Conservation (phyloP, 2,329 filamentous ascomycete genomes). For the Colletotrichum tamarilloi region DNA sequence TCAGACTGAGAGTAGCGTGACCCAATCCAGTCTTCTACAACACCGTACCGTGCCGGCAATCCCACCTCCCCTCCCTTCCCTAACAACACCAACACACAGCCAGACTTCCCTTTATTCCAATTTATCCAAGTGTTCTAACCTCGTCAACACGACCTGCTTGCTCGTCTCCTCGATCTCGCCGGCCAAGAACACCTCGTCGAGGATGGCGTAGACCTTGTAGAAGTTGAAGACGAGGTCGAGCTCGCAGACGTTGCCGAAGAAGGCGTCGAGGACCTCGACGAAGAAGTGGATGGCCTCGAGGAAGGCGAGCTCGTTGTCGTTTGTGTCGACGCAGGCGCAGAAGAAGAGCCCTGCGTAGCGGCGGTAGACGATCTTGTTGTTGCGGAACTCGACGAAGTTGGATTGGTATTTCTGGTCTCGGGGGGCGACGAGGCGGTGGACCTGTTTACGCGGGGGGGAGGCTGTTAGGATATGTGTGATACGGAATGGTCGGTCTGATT, state of each 20-base stretch:
- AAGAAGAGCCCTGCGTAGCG: constrained; percentile 99
- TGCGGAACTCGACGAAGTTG: constrained; percentile 97
- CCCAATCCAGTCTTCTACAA: neutral
- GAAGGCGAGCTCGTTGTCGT: constrained; percentile 97
- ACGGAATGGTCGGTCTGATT: neutral
- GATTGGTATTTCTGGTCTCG: constrained; percentile 99
- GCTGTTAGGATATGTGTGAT: too few relatives aligned
- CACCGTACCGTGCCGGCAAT: neutral
- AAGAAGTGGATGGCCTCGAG: constrained; percentile 99
- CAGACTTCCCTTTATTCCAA: constrained; percentile 71
- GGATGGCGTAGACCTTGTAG: constrained; percentile 94
- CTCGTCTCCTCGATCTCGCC: constrained; percentile 99
- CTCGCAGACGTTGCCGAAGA: constrained; percentile 99
- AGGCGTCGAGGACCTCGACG: constrained; percentile 97
- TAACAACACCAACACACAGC: too few relatives aligned
- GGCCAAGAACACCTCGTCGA: constrained; percentile 97
- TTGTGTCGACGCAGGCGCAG: constrained; percentile 98
- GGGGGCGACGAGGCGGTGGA: constrained; percentile 96
- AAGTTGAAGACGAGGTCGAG: constrained; percentile 89
- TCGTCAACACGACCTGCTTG: constrained; percentile 95
- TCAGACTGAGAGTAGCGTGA: neutral
- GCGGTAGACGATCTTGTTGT: constrained; percentile 97
- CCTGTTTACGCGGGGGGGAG: constrained; percentile 56
- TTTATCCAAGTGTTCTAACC: constrained; percentile 96
- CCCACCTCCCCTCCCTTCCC: neutral